Base-by-base conservation (phyloP, 2,329 filamentous ascomycete species). In the Aureobasidium subglaciale region DNA sequence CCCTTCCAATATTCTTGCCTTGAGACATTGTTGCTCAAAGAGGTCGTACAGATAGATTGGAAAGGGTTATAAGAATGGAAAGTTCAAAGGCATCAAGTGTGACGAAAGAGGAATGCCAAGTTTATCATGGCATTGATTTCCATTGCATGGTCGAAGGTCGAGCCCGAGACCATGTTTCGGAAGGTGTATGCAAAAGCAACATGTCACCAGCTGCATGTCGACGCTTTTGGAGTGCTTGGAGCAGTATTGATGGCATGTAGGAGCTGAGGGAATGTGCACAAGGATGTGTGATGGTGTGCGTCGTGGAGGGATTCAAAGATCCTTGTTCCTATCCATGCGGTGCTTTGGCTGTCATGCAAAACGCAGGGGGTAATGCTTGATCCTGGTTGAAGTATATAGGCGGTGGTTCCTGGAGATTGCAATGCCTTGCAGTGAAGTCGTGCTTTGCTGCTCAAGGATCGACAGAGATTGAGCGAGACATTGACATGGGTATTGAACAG, bases 181-280 rank as follows among this genome's bases (percentile, higher is more conserved):
- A 46, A 35, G n/a, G 43, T n/a, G 30, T 10, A 48, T 48, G 43
- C 30, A 25, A 24, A n/a, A n/a, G 43, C 29, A 16, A 48, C n/a
- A 35, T 48, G 20, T 48, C 43, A 48, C 43, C 18, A 16, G 10
- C 32, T 48, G 43, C 43, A 48, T 9, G 43, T 48, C 43, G 30
- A 20, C 30, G 18, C 24, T 35, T 48, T 6, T n/a, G n/a, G 10
- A 35, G 32, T 15, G 11, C 10, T 35, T 35, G 32, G 13, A n/a
- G 32, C 13, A 35, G n/a, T n/a, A 35, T 10, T 15, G 6, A n/a
- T 35, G 32, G 32, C 32, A n/a, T 35, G 29, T 30, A 13, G 29
- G 29, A 30, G 29, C 29, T 8, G 29, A 30, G 29, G 29, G 29
- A 30, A 9, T 8, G 29, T 30, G 29, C 29, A 13, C 29, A 30